phyloP scores from a whole-genome alignment of 2,329 filamentous ascomycete genomes.

The Boeremia exigua region DNA sequence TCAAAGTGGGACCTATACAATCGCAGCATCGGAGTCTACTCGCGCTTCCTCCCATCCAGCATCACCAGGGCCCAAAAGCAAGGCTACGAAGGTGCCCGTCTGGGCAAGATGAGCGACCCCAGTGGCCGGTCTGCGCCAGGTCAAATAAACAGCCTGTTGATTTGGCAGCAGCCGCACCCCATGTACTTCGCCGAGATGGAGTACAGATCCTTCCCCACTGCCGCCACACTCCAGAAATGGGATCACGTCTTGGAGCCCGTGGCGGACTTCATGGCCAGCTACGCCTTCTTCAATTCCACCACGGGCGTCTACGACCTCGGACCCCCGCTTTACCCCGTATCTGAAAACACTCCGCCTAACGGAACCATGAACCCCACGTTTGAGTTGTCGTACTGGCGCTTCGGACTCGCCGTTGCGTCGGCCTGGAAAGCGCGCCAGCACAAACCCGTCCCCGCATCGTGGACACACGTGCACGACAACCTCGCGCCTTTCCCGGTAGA shows the following conservation, averaged over 20 bases:
- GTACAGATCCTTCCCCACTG: conserved; percentile 55
- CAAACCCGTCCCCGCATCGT: conserved; percentile 52
- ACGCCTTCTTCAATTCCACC: conserved; percentile 60
- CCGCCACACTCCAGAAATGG: conserved; percentile 59
- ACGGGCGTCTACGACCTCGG: conserved; percentile 61
- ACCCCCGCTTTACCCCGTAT: conserved; percentile 59
- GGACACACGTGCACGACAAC: conserved; percentile 58
- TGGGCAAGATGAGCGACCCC: conserved; percentile 65
- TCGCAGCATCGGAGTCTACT: conserved; percentile 58
- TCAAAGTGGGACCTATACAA: conserved; percentile 54
- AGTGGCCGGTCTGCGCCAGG: conserved; percentile 63
- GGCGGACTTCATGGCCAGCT: conserved; percentile 67
- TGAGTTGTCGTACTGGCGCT: conserved; percentile 67
- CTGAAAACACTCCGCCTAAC: conserved; percentile 66
- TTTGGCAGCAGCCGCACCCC: conserved; percentile 59
- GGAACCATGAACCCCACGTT: conserved; percentile 64
- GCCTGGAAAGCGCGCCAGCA: conserved; percentile 60
- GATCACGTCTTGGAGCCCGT: conserved; percentile 58
- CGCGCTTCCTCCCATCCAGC: conserved; percentile 52
- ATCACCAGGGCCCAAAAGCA: conserved; percentile 45
- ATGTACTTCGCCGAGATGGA: conserved; percentile 63
- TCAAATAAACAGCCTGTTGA: conserved; percentile 64
- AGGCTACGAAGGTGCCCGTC: conserved; percentile 54
- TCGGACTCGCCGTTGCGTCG: conserved; percentile 62
- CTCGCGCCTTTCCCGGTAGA: conserved; percentile 61